phyloP scores from a whole-genome alignment of 1,284 basidiomycete species.

The Leccinum solheimii region DNA sequence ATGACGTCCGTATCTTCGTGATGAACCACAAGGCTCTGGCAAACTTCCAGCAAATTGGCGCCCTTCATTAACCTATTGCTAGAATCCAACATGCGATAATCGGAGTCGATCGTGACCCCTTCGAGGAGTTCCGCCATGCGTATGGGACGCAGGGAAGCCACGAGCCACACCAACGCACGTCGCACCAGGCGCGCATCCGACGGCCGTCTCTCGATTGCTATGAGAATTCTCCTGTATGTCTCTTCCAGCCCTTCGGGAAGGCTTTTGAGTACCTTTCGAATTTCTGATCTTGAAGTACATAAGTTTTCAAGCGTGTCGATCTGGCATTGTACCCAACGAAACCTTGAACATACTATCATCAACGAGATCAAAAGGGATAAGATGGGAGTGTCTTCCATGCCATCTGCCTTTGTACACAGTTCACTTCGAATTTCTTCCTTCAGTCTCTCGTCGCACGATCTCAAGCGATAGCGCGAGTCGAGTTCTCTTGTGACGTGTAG shows the following conservation, averaged over 20 bases:
- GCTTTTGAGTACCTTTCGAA: slow-evolving; percentile 3
- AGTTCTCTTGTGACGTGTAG: slow-evolving; percentile 4
- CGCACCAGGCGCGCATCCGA: slow-evolving; percentile 1
- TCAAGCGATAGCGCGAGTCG: slow-evolving; percentile 1
- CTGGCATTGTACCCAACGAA: slow-evolving; percentile 19
- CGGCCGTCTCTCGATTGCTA: background rate
- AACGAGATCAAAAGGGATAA: background rate
- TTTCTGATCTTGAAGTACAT: background rate
- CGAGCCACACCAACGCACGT: slow-evolving; percentile 10
- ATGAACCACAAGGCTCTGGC: slow-evolving; percentile 6
- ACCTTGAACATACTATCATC: slow-evolving; percentile 4
- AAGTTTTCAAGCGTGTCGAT: slow-evolving; percentile 6
- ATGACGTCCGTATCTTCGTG: slow-evolving; percentile 3
- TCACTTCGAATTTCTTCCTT: slow-evolving; percentile 2
- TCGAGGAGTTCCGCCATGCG: background rate
- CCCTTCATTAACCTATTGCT: background rate
- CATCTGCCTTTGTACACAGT: background rate
- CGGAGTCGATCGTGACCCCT: slow-evolving; percentile 5
- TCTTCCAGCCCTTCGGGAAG: slow-evolving; percentile 16
- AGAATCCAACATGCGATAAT: slow-evolving; percentile 1
- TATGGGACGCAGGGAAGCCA: slow-evolving; percentile 3
- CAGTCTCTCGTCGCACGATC: background rate
- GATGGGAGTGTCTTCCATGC: background rate
- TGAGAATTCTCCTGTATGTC: slow-evolving; percentile 15
- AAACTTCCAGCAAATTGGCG: background rate